These are phyloP conservation scores for Lentinus polychrous DNA, from an alignment of 1,284 basidiomycete genomes.

Conservation along the genomic window DNA sequence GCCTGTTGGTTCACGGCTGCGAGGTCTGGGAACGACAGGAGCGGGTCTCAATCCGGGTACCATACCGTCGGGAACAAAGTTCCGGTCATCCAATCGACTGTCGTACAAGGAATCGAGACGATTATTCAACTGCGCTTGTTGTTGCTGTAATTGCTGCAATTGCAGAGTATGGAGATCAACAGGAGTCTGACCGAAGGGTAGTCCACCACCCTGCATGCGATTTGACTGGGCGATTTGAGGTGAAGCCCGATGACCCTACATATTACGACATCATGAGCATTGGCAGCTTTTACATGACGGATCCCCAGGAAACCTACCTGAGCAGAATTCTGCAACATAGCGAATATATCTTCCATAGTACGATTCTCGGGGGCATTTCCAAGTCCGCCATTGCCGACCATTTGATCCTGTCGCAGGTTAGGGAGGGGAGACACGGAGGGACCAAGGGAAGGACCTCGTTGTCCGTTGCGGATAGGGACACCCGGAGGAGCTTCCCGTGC, in stretches of 20 bases:
- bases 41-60: conserved; percentile 71
- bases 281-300: background rate
- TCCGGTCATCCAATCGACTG: conserved; percentile 63
- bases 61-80: conserved; percentile 76
- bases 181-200: conserved; percentile 23
- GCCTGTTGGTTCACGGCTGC: conserved; percentile 47
- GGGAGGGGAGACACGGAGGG: conserved; percentile 37
- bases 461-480: conserved; percentile 29
- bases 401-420: conserved; percentile 39
- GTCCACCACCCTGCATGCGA: conserved; percentile 20
- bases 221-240: conserved; percentile 21
- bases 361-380: conserved; percentile 40
- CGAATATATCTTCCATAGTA: conserved; percentile 70
- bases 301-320: conserved; percentile 35
- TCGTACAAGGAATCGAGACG: conserved; percentile 67
- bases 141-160: conserved; percentile 34
- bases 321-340: conserved; percentile 61
- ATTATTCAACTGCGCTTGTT: conserved; percentile 36
- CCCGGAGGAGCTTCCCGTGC: conserved; percentile 34
- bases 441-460: conserved; percentile 31
- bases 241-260: conserved; percentile 24
- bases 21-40: conserved; percentile 37
- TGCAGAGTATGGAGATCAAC: conserved; percentile 25
- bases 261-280: background rate
- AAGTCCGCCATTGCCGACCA: conserved; percentile 29